phyloP scores from a whole-genome alignment of 2,329 filamentous ascomycete genomes.

The Ilyonectria sp. region DNA sequence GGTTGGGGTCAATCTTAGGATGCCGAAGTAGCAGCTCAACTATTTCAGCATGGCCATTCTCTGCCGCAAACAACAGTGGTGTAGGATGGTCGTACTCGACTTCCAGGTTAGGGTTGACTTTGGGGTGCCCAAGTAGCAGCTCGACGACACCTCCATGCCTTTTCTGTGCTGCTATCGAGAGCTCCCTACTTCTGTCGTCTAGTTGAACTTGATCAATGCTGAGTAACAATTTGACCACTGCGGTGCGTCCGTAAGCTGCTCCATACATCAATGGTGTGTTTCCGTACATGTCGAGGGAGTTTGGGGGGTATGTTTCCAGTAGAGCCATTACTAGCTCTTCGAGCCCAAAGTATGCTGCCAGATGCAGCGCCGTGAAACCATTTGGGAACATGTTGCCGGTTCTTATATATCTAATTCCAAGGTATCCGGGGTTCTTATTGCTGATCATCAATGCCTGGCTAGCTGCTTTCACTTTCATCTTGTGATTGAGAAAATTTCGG shows the following conservation, averaged over 20 bases:
- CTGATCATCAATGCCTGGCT: slow-evolving; percentile 23
- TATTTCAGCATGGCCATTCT: neutral
- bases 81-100: neutral
- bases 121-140: neutral
- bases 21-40: neutral
- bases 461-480: slow-evolving; percentile 34
- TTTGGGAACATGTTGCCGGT: too few relatives aligned
- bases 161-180: neutral
- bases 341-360: too few relatives aligned
- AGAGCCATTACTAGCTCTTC: too few relatives aligned
- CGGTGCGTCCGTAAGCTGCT: too few relatives aligned
- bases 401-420: neutral
- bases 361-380: too few relatives aligned
- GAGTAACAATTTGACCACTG: too few relatives aligned
- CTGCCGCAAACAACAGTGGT: neutral
- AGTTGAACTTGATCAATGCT: too few relatives aligned
- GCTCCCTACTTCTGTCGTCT: neutral
- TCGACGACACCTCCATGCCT: neutral
- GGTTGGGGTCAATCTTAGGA: neutral
- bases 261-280: too few relatives aligned
- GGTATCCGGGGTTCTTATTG: neutral
- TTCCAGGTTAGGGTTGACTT: neutral
- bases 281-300: too few relatives aligned
- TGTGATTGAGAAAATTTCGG: slow-evolving; percentile 35
- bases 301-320: too few relatives aligned